phyloP scores from a whole-genome alignment of 805 yeast species.

The Candida silvatica region DNA sequence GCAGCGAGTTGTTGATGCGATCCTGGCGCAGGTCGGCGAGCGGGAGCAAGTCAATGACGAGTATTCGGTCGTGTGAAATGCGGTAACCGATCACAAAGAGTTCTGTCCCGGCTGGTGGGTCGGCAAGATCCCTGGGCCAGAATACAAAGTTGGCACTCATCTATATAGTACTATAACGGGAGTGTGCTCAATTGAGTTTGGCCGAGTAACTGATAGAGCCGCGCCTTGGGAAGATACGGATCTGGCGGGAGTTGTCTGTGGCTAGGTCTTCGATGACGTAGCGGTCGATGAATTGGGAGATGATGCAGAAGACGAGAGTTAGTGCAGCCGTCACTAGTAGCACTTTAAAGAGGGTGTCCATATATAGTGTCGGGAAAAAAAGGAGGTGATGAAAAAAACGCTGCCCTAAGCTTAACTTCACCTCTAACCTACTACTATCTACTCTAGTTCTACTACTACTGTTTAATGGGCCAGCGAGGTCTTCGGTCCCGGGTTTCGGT shows the following conservation, averaged over 20 bases:
- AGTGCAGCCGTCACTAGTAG: conserved; percentile 2
- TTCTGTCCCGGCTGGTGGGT: conserved; percentile 4
- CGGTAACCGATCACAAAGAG: conserved; percentile 21
- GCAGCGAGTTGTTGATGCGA: conserved; percentile 9
- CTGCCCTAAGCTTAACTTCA: background rate
- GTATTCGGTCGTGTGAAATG: conserved; percentile 12
- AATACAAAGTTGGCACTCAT: conserved; percentile 11
- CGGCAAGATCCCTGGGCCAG: conserved; percentile 24
- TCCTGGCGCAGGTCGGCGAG: conserved; percentile 9
- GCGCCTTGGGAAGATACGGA: conserved; percentile 7
- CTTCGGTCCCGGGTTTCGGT: no score
- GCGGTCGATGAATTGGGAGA: conserved; percentile 4
- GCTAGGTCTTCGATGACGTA: conserved; percentile 4
- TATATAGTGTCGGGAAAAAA: background rate
- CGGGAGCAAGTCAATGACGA: conserved; percentile 18
- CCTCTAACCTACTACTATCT: background rate
- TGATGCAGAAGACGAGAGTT: conserved; percentile 2
- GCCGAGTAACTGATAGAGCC: conserved; percentile 8
- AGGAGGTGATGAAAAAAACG: conserved; percentile 1
- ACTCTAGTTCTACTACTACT: background rate
- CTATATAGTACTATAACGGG: background rate
- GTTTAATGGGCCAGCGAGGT: background rate
- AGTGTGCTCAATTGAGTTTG: background rate
- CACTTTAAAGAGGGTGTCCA: conserved; percentile 3
- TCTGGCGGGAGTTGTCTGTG: conserved; percentile 3